phyloP scores from a whole-genome alignment of 768 basidiomycete genomes.

The Russula vinacea region DNA sequence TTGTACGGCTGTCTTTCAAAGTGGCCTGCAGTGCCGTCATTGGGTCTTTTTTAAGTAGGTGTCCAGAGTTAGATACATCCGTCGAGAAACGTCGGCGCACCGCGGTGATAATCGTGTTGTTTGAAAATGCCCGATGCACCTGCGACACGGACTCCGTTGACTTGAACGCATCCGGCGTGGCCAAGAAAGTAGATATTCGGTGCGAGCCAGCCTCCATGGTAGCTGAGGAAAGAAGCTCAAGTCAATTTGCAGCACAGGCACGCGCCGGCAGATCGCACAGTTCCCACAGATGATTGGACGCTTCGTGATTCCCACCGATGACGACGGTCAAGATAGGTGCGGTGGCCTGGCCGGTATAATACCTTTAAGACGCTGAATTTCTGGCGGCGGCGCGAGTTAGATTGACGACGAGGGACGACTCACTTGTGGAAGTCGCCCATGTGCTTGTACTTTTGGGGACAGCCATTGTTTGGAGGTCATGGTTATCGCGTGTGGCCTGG shows the following conservation, averaged over 20 bases:
- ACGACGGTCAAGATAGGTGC: slow-evolving; percentile 85
- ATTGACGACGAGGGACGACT: neutral
- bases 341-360: slow-evolving; percentile 36
- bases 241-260: slow-evolving; percentile 9
- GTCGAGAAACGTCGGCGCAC: slow-evolving; percentile 37
- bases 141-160: slow-evolving; percentile 84
- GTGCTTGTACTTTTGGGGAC: slow-evolving; percentile 80
- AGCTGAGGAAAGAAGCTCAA: slow-evolving; percentile 46
- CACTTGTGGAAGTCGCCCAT: slow-evolving; percentile 85
- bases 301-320: slow-evolving; percentile 98
- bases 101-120: slow-evolving; percentile 64
- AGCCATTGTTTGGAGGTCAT: slow-evolving; percentile 87
- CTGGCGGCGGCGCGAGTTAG: neutral
- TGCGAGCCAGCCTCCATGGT: slow-evolving; percentile 96
- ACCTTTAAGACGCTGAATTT: slow-evolving; percentile 45
- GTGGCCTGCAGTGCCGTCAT: slow-evolving; percentile 49
- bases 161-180: slow-evolving; percentile 80
- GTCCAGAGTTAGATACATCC: slow-evolving; percentile 23
- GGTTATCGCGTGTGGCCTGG: slow-evolving; percentile 81
- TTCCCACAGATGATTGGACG: slow-evolving; percentile 96
- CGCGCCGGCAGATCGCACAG: slow-evolving; percentile 50
- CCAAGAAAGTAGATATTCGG: slow-evolving; percentile 97
- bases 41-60: neutral
- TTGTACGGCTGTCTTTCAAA: slow-evolving; percentile 83
- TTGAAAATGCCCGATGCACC: slow-evolving; percentile 95